These are phyloP conservation scores for Coriolopsis trogii DNA, from an alignment of 1,284 basidiomycete species.

Conservation along the genomic window DNA sequence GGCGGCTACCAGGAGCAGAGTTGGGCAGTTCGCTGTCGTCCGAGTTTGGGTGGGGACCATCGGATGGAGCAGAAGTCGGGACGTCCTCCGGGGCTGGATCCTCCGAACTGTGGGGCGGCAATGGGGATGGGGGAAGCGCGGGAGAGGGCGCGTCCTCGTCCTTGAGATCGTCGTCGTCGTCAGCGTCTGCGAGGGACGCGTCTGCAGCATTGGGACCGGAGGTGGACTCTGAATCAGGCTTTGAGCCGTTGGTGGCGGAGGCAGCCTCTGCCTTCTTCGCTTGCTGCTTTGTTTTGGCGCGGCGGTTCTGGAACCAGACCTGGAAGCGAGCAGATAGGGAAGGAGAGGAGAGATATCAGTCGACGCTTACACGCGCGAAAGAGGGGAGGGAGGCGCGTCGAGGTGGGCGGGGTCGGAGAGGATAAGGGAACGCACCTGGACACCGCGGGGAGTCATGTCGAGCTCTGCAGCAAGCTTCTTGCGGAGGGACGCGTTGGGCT, in stretches of 20 bases:
- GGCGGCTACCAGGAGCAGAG: slow-evolving; percentile 21
- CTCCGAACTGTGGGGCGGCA: slow-evolving; percentile 8
- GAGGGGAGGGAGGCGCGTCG: slow-evolving; percentile 40
- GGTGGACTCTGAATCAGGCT: slow-evolving; percentile 3
- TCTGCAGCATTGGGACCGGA: slow-evolving; percentile 2
- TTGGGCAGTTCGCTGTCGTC: slow-evolving; percentile 14
- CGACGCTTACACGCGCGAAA: background rate
- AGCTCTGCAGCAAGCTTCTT: slow-evolving; percentile 81
- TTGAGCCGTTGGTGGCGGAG: slow-evolving; percentile 1
- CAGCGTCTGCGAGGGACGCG: slow-evolving; percentile 5
- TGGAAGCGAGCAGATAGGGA: slow-evolving; percentile 31
- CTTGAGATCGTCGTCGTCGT: slow-evolving; percentile 11
- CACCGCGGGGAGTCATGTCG: slow-evolving; percentile 89
- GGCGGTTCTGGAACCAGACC: slow-evolving; percentile 93
- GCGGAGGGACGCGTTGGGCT: slow-evolving; percentile 83
- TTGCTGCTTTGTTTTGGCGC: slow-evolving; percentile 79
- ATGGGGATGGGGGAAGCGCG: slow-evolving; percentile 12
- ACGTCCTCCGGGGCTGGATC: slow-evolving; percentile 4
- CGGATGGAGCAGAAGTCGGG: slow-evolving; percentile 1
- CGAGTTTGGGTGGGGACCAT: slow-evolving; percentile 5
- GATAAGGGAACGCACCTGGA: slow-evolving; percentile 69
- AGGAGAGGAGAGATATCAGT: slow-evolving; percentile 1
- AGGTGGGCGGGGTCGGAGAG: slow-evolving; percentile 11
- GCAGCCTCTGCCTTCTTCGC: slow-evolving; percentile 37
- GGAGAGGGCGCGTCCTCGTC: slow-evolving; percentile 14